A percentile compares a stretch with the other conserved stretches of the same genome.
Conservation (phyloP, 306 rosid species). For the Prunus campanulata region DNA sequence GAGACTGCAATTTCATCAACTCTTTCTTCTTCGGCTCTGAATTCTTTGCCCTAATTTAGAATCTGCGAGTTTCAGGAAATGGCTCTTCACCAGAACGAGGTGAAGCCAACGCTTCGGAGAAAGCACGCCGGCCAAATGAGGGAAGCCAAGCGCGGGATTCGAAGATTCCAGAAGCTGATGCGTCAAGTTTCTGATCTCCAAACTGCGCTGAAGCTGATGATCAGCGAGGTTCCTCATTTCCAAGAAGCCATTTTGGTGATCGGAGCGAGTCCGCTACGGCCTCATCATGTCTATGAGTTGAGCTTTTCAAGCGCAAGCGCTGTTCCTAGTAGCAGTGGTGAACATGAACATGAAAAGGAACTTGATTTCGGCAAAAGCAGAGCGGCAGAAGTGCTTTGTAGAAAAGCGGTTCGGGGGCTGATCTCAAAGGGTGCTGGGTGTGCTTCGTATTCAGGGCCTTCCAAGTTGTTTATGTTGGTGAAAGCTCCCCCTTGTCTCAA, state of each 20-base stretch:
- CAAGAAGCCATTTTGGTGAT: conserved; percentile 56
- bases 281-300: conserved; percentile 62
- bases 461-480: conserved; percentile 72
- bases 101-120: conserved; percentile 59
- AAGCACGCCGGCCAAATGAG: conserved; percentile 62
- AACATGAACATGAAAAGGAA: background rate
- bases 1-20: conserved; percentile 18
- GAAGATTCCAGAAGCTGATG: conserved; percentile 74
- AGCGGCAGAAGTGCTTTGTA: conserved; percentile 69
- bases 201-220: conserved; percentile 57
- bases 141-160: conserved; percentile 67
- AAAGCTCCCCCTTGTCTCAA: conserved; percentile 77
- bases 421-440: conserved; percentile 77
- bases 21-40: conserved; percentile 6
- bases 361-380: conserved; percentile 61
- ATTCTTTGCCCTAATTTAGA: conserved; percentile 1
- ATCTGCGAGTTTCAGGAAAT: conserved; percentile 43
- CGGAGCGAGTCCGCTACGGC: conserved; percentile 75
- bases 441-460: conserved; percentile 64
- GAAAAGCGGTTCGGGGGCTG: conserved; percentile 78
- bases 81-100: conserved; percentile 38
- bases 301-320: conserved; percentile 39
- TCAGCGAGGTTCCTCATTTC: conserved; percentile 41
- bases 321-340: conserved; percentile 10
- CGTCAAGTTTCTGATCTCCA: conserved; percentile 44